phyloP scores from a whole-genome alignment of 768 basidiomycete species.

The Agaricus blazei region DNA sequence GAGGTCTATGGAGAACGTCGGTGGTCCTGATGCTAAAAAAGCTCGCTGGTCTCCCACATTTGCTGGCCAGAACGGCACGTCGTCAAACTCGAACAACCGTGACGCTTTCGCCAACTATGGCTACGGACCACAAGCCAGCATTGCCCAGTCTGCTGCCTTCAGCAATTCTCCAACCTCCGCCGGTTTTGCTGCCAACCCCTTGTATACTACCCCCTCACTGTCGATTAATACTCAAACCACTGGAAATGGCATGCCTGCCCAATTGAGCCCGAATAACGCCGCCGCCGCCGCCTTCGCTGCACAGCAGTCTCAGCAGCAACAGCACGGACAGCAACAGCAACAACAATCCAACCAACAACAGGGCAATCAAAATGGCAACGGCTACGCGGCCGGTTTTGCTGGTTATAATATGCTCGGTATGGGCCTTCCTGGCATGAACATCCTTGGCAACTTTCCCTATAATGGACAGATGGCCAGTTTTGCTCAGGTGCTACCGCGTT shows the following conservation, averaged over 20 bases:
- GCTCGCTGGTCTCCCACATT: conserved; percentile 81
- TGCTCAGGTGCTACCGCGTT: conserved; percentile 43
- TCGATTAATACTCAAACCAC: conserved; percentile 60
- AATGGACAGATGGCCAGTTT: conserved; percentile 65
- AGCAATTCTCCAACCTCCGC: conserved; percentile 40
- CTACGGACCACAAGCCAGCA: conserved; percentile 71
- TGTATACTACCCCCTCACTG: conserved; percentile 72
- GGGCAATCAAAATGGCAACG: conserved; percentile 40
- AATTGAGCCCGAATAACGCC: conserved; percentile 68
- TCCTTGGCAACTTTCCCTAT: conserved; percentile 72
- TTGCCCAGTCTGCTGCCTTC: conserved; percentile 47
- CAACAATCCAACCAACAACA: conserved; percentile 30
- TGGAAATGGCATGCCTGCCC: conserved; percentile 42
- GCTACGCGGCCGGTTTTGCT: conserved; percentile 50
- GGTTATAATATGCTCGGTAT: conserved; percentile 78
- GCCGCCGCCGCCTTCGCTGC: conserved; percentile 43
- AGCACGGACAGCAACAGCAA: conserved; percentile 39
- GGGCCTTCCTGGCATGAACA: conserved; percentile 71
- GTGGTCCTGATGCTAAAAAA: conserved; percentile 84
- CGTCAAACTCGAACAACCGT: conserved; percentile 26
- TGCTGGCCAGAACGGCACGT: conserved; percentile 26
- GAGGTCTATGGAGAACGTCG: conserved; percentile 83
- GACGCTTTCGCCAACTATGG: conserved; percentile 86
- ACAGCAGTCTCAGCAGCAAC: conserved; percentile 37
- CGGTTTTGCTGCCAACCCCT: conserved; percentile 49